These are phyloP conservation scores for Verticillium zaregamsianum DNA, from an alignment of 2,329 filamentous ascomycete genomes.

Conservation along the genomic window DNA sequence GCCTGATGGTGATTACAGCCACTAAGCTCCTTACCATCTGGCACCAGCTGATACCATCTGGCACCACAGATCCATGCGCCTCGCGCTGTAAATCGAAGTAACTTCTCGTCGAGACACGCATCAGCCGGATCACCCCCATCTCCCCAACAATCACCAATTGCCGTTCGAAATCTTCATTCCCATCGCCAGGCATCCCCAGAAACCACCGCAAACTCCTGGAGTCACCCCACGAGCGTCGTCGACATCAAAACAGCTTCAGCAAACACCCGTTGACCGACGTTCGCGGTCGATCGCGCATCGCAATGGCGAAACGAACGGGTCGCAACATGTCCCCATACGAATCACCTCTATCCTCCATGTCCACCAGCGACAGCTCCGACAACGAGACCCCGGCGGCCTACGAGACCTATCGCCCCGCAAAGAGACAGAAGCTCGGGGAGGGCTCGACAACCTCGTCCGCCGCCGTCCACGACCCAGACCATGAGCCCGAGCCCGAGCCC, in stretches of 20 bases:
- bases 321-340: background rate
- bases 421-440: constrained; percentile 30
- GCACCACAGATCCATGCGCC: background rate
- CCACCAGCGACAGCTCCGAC: constrained; percentile 12
- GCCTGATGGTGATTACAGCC: too few species aligned
- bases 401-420: constrained; percentile 26
- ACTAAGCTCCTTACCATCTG: too few species aligned
- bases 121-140: background rate
- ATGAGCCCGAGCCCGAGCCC: constrained; percentile 29
- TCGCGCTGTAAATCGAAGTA: background rate
- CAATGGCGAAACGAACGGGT: background rate
- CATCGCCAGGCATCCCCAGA: background rate
- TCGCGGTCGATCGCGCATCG: background rate
- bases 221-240: background rate
- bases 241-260: background rate
- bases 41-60: too few species aligned
- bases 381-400: constrained; percentile 15
- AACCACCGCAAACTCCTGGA: background rate
- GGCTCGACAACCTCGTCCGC: constrained; percentile 40
- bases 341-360: constrained; percentile 13
- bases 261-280: background rate
- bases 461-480: constrained; percentile 18
- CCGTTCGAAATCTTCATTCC: background rate
- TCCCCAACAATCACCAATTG: background rate
- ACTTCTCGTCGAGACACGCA: background rate